Evolutionary conservation across 257 asterid species (phyloP).

Genomic region (Nicotiana paniculata): DNA sequence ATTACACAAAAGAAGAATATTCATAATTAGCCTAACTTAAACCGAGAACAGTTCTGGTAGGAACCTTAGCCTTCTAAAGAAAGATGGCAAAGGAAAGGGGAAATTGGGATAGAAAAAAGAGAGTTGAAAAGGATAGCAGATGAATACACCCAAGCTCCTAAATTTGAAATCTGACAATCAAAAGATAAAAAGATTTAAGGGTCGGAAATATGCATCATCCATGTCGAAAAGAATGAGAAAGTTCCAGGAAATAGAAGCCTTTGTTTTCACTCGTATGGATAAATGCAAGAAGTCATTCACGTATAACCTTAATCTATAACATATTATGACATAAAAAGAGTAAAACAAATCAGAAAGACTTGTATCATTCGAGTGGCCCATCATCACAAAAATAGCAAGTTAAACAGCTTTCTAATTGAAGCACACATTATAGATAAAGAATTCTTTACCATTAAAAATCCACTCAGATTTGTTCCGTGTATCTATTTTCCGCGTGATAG

Average conservation of each 20-base stretch:
- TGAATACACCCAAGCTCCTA: background rate
- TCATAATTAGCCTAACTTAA: background rate
- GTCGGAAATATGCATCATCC: background rate
- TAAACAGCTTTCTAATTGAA: background rate
- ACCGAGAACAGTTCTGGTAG: background rate
- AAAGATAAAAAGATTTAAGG: background rate
- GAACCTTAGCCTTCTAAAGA: background rate
- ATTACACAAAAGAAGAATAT: background rate
- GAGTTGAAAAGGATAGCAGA: background rate
- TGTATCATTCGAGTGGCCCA: background rate
- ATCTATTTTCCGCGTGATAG: constrained; percentile 67
- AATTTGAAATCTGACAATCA: background rate
- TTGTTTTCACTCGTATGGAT: background rate
- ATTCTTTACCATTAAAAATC: constrained; percentile 69
- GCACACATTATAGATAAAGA: background rate
- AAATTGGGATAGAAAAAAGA: background rate
- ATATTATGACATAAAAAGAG: background rate
- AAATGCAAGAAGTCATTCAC: background rate
- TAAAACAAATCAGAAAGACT: background rate
- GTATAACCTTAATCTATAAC: background rate
- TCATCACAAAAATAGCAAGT: background rate
- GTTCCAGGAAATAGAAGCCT: background rate
- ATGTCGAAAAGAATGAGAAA: background rate
- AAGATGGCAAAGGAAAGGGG: background rate
- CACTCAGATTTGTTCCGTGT: constrained; percentile 81